Evolutionary conservation across 495 filamentous ascomycete genomes (phyloP).

Genomic region (Aspergillus sclerotiicarbonarius): DNA sequence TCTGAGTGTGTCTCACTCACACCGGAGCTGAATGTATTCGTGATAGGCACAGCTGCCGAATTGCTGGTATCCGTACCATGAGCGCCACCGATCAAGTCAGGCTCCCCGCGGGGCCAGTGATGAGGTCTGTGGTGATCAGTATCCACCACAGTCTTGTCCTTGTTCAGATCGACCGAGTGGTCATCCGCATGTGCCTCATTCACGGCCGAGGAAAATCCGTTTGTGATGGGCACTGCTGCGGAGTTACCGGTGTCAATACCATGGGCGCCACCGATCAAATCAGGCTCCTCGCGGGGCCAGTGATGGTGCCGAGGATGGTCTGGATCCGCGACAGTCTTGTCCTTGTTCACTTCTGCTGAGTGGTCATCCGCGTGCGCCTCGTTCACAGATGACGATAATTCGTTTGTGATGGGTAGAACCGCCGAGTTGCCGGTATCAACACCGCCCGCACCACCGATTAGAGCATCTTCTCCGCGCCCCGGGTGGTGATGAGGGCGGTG

Average conservation of each 20-base stretch:
- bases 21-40: not conserved
- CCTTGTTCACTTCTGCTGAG: not conserved
- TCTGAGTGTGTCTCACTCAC: not conserved
- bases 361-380: conserved; percentile 6
- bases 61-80: conserved; percentile 7
- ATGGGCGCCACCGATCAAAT: conserved; percentile 13
- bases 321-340: no score
- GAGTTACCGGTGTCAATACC: conserved; percentile 3
- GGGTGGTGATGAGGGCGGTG: not conserved
- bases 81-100: conserved; percentile 1
- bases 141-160: not conserved
- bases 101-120: not conserved
- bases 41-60: not conserved
- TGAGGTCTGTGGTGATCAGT: no score
- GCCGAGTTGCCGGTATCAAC: not conserved
- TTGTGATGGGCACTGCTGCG: no score
- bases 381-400: not conserved
- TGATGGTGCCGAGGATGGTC: no score
- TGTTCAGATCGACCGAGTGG: not conserved
- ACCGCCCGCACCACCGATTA: not conserved
- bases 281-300: no score
- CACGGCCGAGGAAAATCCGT: no score
- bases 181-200: no score
- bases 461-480: not conserved
- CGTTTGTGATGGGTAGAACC: not conserved